phyloP scores from a whole-genome alignment of 2,329 filamentous ascomycete species.

The Fusarium buharicum region DNA sequence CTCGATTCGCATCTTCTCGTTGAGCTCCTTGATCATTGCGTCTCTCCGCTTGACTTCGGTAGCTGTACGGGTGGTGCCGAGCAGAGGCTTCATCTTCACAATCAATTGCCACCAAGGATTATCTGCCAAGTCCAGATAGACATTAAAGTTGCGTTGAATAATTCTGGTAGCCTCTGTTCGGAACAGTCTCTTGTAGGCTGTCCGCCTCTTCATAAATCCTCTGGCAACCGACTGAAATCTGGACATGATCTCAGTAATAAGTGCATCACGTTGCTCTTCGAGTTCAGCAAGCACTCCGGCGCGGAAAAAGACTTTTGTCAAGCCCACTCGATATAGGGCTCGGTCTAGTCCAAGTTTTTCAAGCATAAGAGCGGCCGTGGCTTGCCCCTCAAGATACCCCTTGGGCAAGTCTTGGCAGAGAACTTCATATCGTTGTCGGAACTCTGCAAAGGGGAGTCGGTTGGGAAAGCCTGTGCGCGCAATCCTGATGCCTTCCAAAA shows the following conservation, averaged over 20 bases:
- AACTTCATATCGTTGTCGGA: conserved; percentile 95
- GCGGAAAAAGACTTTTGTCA: conserved; percentile 98
- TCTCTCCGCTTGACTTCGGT: conserved; percentile 95
- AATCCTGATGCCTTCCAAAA: conserved; percentile 97
- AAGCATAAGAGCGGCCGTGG: conserved; percentile 84
- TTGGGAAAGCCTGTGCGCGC: conserved; percentile 97
- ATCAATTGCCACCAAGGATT: conserved; percentile 99
- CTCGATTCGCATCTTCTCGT: conserved; percentile 84
- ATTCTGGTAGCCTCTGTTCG: conserved; percentile 94
- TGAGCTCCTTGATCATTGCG: conserved; percentile 88
- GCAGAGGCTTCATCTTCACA: conserved; percentile 91
- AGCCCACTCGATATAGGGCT: conserved; percentile 88
- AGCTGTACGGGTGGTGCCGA: conserved; percentile 90
- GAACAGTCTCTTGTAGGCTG: conserved; percentile 93
- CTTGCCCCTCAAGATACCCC: conserved; percentile 90
- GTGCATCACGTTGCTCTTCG: conserved; percentile 91
- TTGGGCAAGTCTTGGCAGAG: conserved; percentile 89
- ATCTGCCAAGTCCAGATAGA: conserved; percentile 87
- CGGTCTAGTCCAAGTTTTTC: conserved; percentile 88
- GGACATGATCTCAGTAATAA: conserved; percentile 94
- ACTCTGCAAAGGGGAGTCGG: conserved; percentile 89
- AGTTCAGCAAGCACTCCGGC: conserved; percentile 95
- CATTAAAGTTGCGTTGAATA: conserved; percentile 92
- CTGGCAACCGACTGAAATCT: conserved; percentile 92
- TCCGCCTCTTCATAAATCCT: conserved; percentile 87